phyloP scores from a whole-genome alignment of 257 asterid species.

The Anisodus tanguticus region DNA sequence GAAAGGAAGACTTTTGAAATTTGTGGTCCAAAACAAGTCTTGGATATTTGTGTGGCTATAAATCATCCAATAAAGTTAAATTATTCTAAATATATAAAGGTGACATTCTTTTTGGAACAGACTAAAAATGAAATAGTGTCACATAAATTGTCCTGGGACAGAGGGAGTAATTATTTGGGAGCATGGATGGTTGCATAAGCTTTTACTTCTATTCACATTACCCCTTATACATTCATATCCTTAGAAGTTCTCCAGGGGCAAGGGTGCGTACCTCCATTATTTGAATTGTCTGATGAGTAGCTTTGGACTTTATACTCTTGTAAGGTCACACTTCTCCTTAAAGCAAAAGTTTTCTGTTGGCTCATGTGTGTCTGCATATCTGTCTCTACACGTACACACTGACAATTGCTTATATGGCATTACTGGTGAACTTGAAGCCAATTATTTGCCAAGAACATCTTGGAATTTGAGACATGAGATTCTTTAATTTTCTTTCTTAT shows the following conservation, averaged over 20 bases:
- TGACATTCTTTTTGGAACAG: too few relatives aligned
- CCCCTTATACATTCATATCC: background rate
- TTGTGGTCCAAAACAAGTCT: too few relatives aligned
- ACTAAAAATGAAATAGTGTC: too few relatives aligned
- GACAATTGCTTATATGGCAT: background rate
- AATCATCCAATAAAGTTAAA: too few relatives aligned
- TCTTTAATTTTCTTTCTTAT: slow-evolving; percentile 1
- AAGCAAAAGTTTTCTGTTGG: background rate
- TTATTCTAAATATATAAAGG: too few relatives aligned
- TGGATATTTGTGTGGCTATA: too few relatives aligned
- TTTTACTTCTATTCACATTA: background rate
- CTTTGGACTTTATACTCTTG: slow-evolving; percentile 6
- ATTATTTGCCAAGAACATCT: slow-evolving; percentile 9
- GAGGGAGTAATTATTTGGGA: background rate
- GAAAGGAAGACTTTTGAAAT: too few relatives aligned
- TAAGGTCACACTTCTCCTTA: background rate
- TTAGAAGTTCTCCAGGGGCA: background rate
- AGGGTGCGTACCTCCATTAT: background rate
- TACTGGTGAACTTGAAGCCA: background rate
- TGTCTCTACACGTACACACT: background rate
- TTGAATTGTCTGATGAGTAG: background rate
- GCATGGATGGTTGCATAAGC: background rate
- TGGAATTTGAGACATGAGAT: slow-evolving; percentile 14
- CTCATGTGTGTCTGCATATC: background rate
- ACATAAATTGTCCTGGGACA: too few relatives aligned